These are phyloP conservation scores for Wallacemonas sp. DNA, from an alignment of 208 protist species.

Conservation along the genomic window DNA sequence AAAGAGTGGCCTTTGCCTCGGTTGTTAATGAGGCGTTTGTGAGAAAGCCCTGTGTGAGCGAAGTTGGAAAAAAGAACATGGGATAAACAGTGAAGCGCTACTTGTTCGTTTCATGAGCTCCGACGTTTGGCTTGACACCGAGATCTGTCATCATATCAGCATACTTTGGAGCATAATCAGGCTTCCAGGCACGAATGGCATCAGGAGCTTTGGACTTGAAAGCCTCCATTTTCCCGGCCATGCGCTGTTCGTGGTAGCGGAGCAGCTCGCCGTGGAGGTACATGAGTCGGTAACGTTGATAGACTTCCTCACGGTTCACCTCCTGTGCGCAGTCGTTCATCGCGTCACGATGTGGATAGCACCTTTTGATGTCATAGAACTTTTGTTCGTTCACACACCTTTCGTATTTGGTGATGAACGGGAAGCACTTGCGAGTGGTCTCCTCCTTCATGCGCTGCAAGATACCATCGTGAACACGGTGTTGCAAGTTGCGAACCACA, in stretches of 20 bases:
- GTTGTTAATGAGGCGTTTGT: too few species aligned
- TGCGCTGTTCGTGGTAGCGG: slow-evolving; percentile 67
- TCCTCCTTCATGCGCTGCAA: slow-evolving; percentile 88
- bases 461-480: slow-evolving; percentile 87
- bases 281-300: slow-evolving; percentile 78
- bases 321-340: slow-evolving; percentile 85
- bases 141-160: slow-evolving; percentile 83
- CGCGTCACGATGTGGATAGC: slow-evolving; percentile 79
- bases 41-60: background rate
- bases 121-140: slow-evolving; percentile 22
- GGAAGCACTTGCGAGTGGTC: slow-evolving; percentile 74
- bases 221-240: slow-evolving; percentile 71
- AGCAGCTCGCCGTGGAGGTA: slow-evolving; percentile 86
- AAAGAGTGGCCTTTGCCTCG: too few species aligned
- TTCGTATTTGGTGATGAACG: slow-evolving; percentile 77
- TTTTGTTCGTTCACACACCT: slow-evolving; percentile 67
- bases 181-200: slow-evolving; percentile 71
- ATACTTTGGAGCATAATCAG: slow-evolving; percentile 85
- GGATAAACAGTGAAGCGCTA: background rate
- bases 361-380: slow-evolving; percentile 62
- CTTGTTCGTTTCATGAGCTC: background rate
- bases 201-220: slow-evolving; percentile 76
- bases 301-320: slow-evolving; percentile 84
- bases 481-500: slow-evolving; percentile 66
- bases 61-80: background rate